Percentiles rank a stretch among this genome's conserved stretches.
Evolutionary conservation across 345 rosid species (phyloP).

Genomic region (Ricinus communis): DNA sequence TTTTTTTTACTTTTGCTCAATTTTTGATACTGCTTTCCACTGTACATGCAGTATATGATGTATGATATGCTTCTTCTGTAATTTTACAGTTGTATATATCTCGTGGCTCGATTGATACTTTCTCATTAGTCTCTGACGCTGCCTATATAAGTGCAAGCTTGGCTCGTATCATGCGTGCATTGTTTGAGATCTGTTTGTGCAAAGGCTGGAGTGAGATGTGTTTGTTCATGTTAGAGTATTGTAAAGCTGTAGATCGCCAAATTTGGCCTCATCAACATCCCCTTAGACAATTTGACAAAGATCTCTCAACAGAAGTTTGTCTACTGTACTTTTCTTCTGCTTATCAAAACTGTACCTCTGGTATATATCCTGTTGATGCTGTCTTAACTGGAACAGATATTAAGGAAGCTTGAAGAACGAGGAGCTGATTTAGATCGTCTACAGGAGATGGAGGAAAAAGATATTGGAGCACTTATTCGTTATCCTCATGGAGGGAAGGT

Average conservation of each 20-base stretch:
- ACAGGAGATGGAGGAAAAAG: slow-evolving; percentile 92
- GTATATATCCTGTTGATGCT: slow-evolving; percentile 22
- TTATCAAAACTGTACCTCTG: slow-evolving; percentile 14
- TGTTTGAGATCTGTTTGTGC: slow-evolving; percentile 90
- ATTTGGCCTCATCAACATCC: slow-evolving; percentile 97
- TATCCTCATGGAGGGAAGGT: slow-evolving; percentile 95
- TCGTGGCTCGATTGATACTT: slow-evolving; percentile 87
- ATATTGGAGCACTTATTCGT: slow-evolving; percentile 88
- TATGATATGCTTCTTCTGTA: slow-evolving; percentile 29
- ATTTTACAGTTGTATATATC: slow-evolving; percentile 87
- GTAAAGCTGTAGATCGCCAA: slow-evolving; percentile 98
- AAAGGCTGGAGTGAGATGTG: slow-evolving; percentile 95
- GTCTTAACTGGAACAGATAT: slow-evolving; percentile 45
- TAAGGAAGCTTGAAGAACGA: slow-evolving; percentile 96
- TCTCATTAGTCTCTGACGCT: slow-evolving; percentile 93
- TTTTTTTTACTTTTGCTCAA: slow-evolving; percentile 28
- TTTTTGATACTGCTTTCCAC: slow-evolving; percentile 20
- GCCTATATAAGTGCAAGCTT: slow-evolving; percentile 96
- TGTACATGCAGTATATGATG: slow-evolving; percentile 17
- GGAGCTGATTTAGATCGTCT: slow-evolving; percentile 79
- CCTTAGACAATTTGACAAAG: slow-evolving; percentile 89
- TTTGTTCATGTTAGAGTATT: slow-evolving; percentile 87
- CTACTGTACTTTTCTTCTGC: slow-evolving; percentile 11
- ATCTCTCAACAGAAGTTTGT: slow-evolving; percentile 76
- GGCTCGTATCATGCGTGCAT: slow-evolving; percentile 95